Conservation (phyloP, 495 filamentous ascomycete species). For the Penicillium tannophilum region DNA sequence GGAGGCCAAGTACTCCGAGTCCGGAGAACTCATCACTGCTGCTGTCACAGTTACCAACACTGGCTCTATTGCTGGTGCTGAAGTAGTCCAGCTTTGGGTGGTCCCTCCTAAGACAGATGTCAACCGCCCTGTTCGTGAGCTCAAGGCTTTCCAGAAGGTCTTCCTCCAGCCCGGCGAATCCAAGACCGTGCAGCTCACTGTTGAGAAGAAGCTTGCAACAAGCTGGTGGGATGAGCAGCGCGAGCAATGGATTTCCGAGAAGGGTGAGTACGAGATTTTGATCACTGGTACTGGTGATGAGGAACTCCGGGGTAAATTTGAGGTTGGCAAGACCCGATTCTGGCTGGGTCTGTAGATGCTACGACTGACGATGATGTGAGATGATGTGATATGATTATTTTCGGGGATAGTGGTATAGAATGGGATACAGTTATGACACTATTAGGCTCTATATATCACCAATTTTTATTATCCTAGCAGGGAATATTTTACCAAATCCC, state of each 20-base stretch:
- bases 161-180: slow-evolving; percentile 68
- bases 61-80: slow-evolving; percentile 64
- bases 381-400: not conserved
- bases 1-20: slow-evolving; percentile 27
- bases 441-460: not conserved
- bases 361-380: not conserved
- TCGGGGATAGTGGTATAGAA: not conserved
- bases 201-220: slow-evolving; percentile 74
- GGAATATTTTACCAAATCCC: not conserved
- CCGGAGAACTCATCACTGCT: slow-evolving; percentile 57
- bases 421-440: not conserved
- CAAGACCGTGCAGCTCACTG: slow-evolving; percentile 60
- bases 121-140: slow-evolving; percentile 71
- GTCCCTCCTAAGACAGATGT: slow-evolving; percentile 54
- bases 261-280: slow-evolving; percentile 68
- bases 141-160: slow-evolving; percentile 82
- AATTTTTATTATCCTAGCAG: not conserved
- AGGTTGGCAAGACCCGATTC: slow-evolving; percentile 58
- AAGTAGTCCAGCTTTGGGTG: slow-evolving; percentile 81
- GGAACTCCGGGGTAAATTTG: slow-evolving; percentile 48
- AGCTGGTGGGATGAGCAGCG: slow-evolving; percentile 80
- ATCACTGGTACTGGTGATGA: slow-evolving; percentile 57
- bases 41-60: slow-evolving; percentile 70
- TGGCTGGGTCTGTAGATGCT: slow-evolving; percentile 49
- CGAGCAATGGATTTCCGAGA: slow-evolving; percentile 74